These are phyloP conservation scores for Dendrocalamus sinicus DNA, from an alignment of 176 grass and related monocot species.

Conservation along the genomic window DNA sequence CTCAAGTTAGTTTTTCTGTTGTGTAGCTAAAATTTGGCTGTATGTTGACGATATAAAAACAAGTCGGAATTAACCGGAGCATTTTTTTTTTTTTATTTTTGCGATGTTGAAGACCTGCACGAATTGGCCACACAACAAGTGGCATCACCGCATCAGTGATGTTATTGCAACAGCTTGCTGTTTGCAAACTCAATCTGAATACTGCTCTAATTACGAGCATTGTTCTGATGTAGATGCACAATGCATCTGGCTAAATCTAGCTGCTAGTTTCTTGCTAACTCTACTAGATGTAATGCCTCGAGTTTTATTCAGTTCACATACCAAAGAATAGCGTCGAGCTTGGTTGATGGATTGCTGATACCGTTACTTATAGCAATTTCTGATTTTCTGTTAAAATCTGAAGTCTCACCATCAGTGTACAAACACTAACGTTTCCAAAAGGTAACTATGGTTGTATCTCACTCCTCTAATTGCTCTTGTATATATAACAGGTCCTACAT, in stretches of 20 bases:
- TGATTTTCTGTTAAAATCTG: neutral
- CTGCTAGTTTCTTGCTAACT: neutral
- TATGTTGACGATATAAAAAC: neutral
- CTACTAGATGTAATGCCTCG: neutral
- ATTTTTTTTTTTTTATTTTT: neutral
- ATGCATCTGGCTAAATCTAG: neutral
- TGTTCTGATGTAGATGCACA: neutral
- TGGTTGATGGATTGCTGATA: neutral
- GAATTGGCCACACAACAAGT: neutral
- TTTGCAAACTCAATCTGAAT: neutral
- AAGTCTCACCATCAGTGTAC: neutral
- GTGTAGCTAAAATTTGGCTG: neutral
- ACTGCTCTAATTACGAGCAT: neutral
- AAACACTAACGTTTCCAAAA: neutral
- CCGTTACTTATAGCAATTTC: neutral
- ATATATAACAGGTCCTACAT: slow-evolving; percentile 68
- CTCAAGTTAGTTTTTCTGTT: neutral
- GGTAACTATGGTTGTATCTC: neutral
- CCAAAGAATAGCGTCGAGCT: neutral
- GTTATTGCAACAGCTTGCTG: neutral
- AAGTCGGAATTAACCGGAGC: neutral
- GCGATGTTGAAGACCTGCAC: neutral
- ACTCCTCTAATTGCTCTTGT: slow-evolving; percentile 7
- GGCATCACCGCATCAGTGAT: neutral
- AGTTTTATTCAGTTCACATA: slow-evolving; percentile 1